phyloP scores from a whole-genome alignment of 305 asterid genomes.

The Fraxinus latifolia region DNA sequence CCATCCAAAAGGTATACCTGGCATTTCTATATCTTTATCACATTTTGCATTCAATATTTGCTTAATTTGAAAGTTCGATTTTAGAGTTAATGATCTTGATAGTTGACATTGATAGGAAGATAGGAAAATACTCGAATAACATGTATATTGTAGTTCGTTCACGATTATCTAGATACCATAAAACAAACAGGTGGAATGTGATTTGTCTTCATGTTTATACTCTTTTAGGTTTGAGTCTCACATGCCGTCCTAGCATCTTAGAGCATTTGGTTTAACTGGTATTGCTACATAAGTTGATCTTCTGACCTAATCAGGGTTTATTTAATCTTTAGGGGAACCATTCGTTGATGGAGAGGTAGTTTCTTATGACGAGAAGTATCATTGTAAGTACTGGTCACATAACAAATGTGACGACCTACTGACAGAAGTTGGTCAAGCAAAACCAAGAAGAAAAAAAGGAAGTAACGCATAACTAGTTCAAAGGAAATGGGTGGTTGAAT shows the following conservation, averaged over 20 bases:
- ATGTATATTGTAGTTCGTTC: not conserved
- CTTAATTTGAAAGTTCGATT: not conserved
- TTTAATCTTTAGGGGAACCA: conserved; percentile 39
- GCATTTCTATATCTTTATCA: not conserved
- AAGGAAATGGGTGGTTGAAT: conserved; percentile 9
- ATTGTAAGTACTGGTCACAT: conserved; percentile 27
- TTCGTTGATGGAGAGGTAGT: conserved; percentile 33
- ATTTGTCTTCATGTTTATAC: not conserved
- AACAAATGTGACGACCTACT: not conserved
- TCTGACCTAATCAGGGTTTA: not conserved
- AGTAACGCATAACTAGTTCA: conserved; percentile 19
- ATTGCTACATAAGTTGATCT: not conserved
- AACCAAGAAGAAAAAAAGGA: conserved; percentile 23
- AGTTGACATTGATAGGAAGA: not conserved
- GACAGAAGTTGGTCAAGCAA: conserved; percentile 22
- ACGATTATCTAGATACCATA: not conserved
- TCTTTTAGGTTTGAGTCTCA: not conserved
- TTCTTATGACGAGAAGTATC: conserved; percentile 39
- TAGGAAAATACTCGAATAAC: not conserved
- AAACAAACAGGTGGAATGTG: not conserved
- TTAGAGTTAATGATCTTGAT: not conserved
- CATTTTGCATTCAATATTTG: not conserved
- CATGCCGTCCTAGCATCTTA: not conserved
- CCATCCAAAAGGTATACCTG: not conserved
- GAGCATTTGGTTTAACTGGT: not conserved